Evolutionary conservation across 2,329 filamentous ascomycete species (phyloP).

Genomic region (Pseudocercospora vitis): DNA sequence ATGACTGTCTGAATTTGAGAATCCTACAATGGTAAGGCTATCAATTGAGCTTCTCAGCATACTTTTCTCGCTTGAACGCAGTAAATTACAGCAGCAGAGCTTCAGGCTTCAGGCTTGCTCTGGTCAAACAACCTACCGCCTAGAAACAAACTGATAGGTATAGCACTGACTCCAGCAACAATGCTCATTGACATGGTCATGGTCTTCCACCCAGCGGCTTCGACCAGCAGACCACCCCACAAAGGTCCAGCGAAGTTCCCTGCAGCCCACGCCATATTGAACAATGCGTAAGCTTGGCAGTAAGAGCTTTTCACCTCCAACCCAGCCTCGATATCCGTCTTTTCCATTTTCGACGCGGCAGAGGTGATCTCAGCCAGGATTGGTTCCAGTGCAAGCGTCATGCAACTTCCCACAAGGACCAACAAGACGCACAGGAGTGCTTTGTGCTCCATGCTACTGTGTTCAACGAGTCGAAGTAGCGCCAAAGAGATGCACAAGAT

Average conservation of each 20-base stretch:
- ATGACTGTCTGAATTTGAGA: too few relatives aligned
- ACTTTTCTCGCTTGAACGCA: slow-evolving; percentile 1
- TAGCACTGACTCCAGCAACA: slow-evolving; percentile 48
- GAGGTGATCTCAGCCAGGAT: slow-evolving; percentile 28
- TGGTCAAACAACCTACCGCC: slow-evolving; percentile 18
- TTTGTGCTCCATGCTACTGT: slow-evolving; percentile 20
- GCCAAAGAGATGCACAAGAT: slow-evolving; percentile 18
- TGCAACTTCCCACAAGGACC: slow-evolving; percentile 20
- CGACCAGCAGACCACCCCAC: slow-evolving; percentile 28
- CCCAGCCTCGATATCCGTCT: slow-evolving; percentile 12
- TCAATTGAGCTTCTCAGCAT: not conserved
- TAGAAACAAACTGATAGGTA: slow-evolving; percentile 43
- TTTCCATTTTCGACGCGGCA: slow-evolving; percentile 20
- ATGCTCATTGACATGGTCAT: slow-evolving; percentile 27
- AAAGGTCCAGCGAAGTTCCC: slow-evolving; percentile 29
- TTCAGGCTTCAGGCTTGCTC: not conserved
- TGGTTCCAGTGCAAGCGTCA: slow-evolving; percentile 25
- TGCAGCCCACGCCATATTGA: slow-evolving; percentile 31
- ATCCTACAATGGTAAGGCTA: too few relatives aligned
- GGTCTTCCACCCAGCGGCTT: slow-evolving; percentile 29
- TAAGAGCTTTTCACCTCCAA: slow-evolving; percentile 21
- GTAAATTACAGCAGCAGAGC: not conserved
- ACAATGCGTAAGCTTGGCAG: slow-evolving; percentile 56
- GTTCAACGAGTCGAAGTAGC: slow-evolving; percentile 22
- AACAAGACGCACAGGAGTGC: slow-evolving; percentile 24